Percentiles rank a stretch among this genome's conserved stretches.
Evolutionary conservation across 306 rosid genomes (phyloP).

Genomic region (Luffa acutangula): DNA sequence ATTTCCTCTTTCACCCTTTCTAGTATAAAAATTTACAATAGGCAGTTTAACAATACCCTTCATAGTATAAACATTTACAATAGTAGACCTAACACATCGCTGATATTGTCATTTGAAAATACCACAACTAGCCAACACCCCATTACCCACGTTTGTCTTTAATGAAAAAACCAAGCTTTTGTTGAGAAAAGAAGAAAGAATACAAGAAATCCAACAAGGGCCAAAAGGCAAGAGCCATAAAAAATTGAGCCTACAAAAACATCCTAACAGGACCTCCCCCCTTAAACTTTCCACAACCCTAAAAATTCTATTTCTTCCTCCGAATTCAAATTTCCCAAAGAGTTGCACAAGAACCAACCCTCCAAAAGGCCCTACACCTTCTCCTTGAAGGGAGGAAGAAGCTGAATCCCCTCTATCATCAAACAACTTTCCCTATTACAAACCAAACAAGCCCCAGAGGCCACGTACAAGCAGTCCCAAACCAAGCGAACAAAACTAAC

Average conservation of each 20-base stretch:
- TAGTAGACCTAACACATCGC: too few species aligned
- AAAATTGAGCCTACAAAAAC: not conserved
- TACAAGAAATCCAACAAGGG: not conserved
- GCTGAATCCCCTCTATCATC: too few species aligned
- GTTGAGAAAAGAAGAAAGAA: not conserved
- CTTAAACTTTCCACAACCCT: not conserved
- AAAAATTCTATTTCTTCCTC: not conserved
- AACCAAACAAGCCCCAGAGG: too few species aligned
- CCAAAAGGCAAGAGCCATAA: not conserved
- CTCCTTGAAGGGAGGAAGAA: too few species aligned
- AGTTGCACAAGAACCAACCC: not conserved
- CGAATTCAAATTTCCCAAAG: not conserved
- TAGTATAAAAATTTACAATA: too few species aligned
- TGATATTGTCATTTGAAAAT: not conserved
- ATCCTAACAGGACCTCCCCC: not conserved
- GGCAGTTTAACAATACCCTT: too few species aligned
- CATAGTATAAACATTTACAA: too few species aligned
- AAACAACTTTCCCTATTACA: too few species aligned
- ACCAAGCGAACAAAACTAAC: too few species aligned
- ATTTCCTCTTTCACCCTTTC: too few species aligned
- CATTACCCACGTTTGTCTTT: not conserved
- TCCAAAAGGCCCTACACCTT: not conserved
- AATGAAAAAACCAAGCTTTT: not conserved
- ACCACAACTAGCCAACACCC: not conserved
- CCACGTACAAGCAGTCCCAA: too few species aligned